Percentiles rank a stretch among this genome's conserved stretches.
These are phyloP conservation scores for barrel medic (Medicago truncatula) DNA, from an alignment of 306 rosid species.

Conservation along the genomic window DNA sequence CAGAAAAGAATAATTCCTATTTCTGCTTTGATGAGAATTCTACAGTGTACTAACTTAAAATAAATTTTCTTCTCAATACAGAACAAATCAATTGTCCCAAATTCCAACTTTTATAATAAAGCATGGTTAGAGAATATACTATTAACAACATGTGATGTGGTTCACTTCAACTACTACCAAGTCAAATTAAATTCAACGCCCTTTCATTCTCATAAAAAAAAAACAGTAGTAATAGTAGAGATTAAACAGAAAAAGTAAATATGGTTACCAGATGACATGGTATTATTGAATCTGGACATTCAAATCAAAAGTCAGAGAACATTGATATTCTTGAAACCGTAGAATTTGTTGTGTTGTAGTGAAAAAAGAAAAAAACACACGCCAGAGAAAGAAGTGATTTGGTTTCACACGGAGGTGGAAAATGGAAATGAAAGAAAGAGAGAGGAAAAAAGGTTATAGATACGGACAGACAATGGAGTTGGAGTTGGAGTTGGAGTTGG, in stretches of 20 bases:
- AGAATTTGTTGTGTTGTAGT: not conserved
- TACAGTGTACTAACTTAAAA: too few relatives aligned
- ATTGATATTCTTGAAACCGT: conserved; percentile 1
- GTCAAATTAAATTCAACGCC: conserved; percentile 36
- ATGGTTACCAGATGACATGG: conserved; percentile 50
- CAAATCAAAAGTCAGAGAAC: conserved; percentile 39
- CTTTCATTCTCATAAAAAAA: not conserved
- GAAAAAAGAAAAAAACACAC: too few relatives aligned
- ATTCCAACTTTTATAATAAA: too few relatives aligned
- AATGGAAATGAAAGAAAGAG: too few relatives aligned
- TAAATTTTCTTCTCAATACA: too few relatives aligned
- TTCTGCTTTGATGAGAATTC: too few relatives aligned
- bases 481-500: too few relatives aligned
- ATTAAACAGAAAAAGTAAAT: conserved; percentile 13
- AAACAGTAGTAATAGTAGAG: not conserved
- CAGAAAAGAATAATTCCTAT: conserved; percentile 9
- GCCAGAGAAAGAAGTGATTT: too few relatives aligned
- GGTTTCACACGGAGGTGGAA: not conserved
- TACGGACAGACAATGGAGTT: too few relatives aligned
- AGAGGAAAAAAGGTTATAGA: too few relatives aligned
- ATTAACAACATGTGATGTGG: not conserved
- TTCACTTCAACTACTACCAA: conserved; percentile 26
- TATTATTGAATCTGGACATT: conserved; percentile 26
- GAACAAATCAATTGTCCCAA: too few relatives aligned
- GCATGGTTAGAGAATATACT: too few relatives aligned